Evolutionary conservation across 148 eudicot species (phyloP).

Genomic region (Fagopyrum esculentum): DNA sequence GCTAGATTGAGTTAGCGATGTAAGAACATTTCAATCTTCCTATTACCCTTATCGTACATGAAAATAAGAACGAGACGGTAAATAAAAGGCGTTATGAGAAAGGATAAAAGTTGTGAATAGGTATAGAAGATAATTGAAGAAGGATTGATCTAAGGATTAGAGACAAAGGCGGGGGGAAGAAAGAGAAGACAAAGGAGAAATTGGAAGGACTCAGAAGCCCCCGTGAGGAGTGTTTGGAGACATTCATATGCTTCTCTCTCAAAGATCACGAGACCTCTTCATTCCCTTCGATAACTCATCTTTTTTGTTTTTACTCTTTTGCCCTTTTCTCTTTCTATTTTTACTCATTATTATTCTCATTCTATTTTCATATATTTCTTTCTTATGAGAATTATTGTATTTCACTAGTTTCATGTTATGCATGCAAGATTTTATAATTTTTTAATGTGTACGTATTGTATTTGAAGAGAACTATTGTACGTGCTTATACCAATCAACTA

Average conservation of each 20-base stretch:
- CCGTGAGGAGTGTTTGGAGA: conserved; percentile 11
- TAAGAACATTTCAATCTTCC: too few relatives aligned
- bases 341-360: neutral
- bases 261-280: neutral
- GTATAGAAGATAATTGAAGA: neutral
- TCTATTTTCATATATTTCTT: neutral
- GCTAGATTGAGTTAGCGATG: too few relatives aligned
- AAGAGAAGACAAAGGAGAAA: conserved; percentile 8
- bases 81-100: too few relatives aligned
- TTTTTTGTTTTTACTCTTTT: neutral
- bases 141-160: neutral
- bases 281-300: neutral
- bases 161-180: neutral
- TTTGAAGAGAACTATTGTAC: neutral
- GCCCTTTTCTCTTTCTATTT: conserved; percentile 1
- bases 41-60: too few relatives aligned
- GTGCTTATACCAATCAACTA: too few relatives aligned
- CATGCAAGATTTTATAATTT: too few relatives aligned
- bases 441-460: neutral
- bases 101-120: too few relatives aligned
- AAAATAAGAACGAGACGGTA: too few relatives aligned
- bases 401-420: neutral
- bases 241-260: conserved; percentile 1
- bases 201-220: conserved; percentile 10
- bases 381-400: neutral